Base-by-base conservation (phyloP, 2,329 filamentous ascomycete genomes). In the Dothidotthia symphoricarpi region DNA sequence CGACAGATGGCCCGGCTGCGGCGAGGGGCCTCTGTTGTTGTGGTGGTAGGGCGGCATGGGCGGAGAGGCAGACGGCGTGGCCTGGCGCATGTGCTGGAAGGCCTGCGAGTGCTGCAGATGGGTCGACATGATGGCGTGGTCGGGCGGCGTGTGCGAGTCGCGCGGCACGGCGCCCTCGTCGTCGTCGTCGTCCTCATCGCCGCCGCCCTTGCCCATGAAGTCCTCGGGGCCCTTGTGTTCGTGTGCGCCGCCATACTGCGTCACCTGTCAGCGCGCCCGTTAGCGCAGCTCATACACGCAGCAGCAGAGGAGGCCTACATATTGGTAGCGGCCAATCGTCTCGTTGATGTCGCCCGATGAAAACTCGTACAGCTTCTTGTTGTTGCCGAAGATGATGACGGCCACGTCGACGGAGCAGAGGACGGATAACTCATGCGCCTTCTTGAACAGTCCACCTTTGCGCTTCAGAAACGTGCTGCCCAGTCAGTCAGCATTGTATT, bases 311-410 rank as follows among this genome's bases (percentile, higher is more conserved):
- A 43, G 36, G 80, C 88, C 59, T 75, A 96, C 91, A 69, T 90
- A 95, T 81, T 89, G 84, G 64, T 95, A 94, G 65, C 88, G 81
- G 34, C 80, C 80, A 52, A 98, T 82, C 33, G 94, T 86, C 50
- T 96, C 88, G 66, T 85, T 85, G 79, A 98, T 95, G 67, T 96
- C 88, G 55, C 82, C 77, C 13, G 91, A 97, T 10, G 90, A 97
- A 68, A 95, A 98, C 69, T 98, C 89, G 70, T 97, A 96, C 16
- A 98, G 78, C 73, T 97, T 97, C 78, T 97, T 98, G 71, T 98
- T 98, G 72, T 88, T 90, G 49, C 91, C 91, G 64, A 97, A 97
- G 61, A 98, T 96, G 68, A 98, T 93, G 61, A 98, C 93, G 27
- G 93, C 93, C 54, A 98, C 93, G 68, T 98, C 93, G 66, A 98